Percentiles rank a stretch among this genome's conserved stretches.
Evolutionary conservation across 1,139 yeast genomes (phyloP).

Genomic region (Magnusiomyces sp.): DNA sequence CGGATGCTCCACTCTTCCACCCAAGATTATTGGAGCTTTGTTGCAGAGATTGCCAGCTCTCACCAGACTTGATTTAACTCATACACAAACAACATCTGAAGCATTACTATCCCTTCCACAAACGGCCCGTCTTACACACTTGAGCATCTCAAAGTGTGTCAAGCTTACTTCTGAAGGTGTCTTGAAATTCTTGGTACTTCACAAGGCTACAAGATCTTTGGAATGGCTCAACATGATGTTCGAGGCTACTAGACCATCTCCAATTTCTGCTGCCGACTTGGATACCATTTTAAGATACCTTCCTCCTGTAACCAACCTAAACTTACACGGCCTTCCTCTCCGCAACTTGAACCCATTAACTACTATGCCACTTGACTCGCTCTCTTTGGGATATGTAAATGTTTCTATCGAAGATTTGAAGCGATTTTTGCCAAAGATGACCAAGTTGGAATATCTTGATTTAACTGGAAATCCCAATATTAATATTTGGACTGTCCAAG

Average conservation of each 20-base stretch:
- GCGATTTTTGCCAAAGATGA: constrained; percentile 38
- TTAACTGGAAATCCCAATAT: constrained; percentile 43
- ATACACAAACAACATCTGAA: constrained; percentile 62
- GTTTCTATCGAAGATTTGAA: constrained; percentile 44
- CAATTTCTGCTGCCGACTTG: constrained; percentile 38
- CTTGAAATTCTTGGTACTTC: constrained; percentile 60
- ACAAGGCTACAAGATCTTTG: constrained; percentile 55
- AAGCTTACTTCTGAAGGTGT: constrained; percentile 67
- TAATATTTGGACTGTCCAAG: constrained; percentile 47
- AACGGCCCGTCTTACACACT: constrained; percentile 57
- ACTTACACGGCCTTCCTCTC: constrained; percentile 72
- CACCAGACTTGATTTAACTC: constrained; percentile 69
- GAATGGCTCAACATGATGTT: constrained; percentile 73
- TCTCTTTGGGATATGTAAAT: constrained; percentile 53
- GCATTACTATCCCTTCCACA: constrained; percentile 45
- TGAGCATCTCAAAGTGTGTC: constrained; percentile 73
- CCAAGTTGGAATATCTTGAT: constrained; percentile 38
- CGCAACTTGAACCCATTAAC: constrained; percentile 49
- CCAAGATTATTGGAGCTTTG: constrained; percentile 46
- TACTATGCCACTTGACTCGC: constrained; percentile 48
- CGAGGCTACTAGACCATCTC: constrained; percentile 60
- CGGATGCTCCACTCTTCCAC: constrained; percentile 74
- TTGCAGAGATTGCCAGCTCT: constrained; percentile 52
- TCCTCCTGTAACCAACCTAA: constrained; percentile 44
- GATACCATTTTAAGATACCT: constrained; percentile 39